Conservation (phyloP, 176 grass and related monocot genomes). For the Triticum monococcum region DNA sequence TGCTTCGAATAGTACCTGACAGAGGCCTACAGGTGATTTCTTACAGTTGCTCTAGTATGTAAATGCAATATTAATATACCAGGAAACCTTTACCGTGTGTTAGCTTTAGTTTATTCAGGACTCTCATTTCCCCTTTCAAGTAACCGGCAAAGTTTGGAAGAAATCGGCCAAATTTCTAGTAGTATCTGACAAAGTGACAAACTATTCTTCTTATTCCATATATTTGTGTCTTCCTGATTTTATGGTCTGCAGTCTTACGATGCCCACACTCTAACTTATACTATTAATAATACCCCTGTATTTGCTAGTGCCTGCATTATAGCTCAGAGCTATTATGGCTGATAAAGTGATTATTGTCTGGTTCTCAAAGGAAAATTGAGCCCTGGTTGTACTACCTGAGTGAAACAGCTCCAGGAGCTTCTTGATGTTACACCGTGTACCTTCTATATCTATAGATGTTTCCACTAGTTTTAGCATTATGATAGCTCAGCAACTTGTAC, state of each 20-base stretch:
- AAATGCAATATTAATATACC: not conserved
- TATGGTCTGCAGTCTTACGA: not conserved
- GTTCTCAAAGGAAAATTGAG: not conserved
- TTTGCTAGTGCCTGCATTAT: not conserved
- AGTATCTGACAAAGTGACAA: not conserved
- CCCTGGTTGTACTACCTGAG: not conserved
- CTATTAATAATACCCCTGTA: not conserved
- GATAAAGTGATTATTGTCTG: not conserved
- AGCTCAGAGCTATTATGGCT: not conserved
- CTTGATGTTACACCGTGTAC: not conserved
- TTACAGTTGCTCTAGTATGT: constrained; percentile 18
- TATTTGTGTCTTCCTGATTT: not conserved
- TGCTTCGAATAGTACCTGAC: constrained; percentile 64
- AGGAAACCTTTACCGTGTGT: not conserved
- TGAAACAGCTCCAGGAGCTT: not conserved
- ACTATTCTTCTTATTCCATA: not conserved
- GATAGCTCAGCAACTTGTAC: not conserved
- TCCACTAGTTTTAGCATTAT: not conserved
- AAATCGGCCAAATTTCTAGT: not conserved
- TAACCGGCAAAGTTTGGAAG: not conserved
- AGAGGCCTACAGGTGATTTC: constrained; percentile 87
- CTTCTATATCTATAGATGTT: not conserved
- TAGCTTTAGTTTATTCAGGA: not conserved
- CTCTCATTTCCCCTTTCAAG: not conserved
- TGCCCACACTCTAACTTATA: not conserved